A percentile compares a stretch with the other conserved stretches of the same genome.
These are phyloP conservation scores for Hymenochaete sp. DNA, from an alignment of 1,284 basidiomycete species.

Conservation along the genomic window DNA sequence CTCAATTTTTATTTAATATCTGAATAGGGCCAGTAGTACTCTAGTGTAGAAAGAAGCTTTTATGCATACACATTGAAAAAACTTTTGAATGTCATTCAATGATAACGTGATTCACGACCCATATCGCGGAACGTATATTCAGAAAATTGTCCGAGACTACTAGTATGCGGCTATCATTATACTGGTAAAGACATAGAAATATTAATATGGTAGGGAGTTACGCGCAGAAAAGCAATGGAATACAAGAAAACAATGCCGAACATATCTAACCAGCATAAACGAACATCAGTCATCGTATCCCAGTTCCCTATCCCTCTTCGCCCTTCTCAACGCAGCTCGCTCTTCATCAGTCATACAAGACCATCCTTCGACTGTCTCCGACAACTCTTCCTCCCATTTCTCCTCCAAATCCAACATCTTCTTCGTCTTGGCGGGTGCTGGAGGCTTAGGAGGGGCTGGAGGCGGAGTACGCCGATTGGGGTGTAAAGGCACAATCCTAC, in stretches of 20 bases:
- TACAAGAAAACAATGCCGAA: background rate
- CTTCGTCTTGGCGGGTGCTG: conserved; percentile 62
- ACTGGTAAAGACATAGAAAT: too few species aligned
- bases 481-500: conserved; percentile 64
- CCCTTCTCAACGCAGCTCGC: conserved; percentile 46
- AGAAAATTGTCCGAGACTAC: too few species aligned
- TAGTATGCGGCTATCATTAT: too few species aligned
- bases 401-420: conserved; percentile 68
- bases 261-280: too few species aligned
- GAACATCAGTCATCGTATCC: conserved; percentile 47
- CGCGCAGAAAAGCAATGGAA: background rate
- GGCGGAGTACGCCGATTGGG: conserved; percentile 62
- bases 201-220: background rate
- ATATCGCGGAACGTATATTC: too few species aligned
- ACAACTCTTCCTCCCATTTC: conserved; percentile 67
- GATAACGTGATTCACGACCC: background rate
- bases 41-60: too few species aligned
- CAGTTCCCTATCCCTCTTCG: conserved; percentile 55
- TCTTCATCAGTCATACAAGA: conserved; percentile 55
- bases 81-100: background rate
- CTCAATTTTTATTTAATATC: conserved; percentile 1
- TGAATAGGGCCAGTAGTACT: background rate
- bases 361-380: conserved; percentile 68
- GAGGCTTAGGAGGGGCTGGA: conserved; percentile 53
- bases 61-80: too few species aligned